phyloP scores from a whole-genome alignment of 306 rosid genomes.

The Begonia masoniana region DNA sequence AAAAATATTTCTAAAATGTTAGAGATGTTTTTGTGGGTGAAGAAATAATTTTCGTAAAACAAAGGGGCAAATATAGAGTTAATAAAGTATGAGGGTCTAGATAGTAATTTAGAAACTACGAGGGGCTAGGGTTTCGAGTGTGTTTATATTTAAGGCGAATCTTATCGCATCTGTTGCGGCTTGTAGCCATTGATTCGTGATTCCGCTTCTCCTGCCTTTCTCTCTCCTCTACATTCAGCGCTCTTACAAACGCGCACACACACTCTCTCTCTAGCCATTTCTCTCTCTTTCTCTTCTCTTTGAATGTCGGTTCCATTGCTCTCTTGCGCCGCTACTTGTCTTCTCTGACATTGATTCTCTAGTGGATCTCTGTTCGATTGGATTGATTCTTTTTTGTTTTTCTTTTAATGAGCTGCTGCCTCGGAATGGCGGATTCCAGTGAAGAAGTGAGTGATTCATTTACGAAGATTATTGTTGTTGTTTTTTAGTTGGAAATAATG shows the following conservation, averaged over 20 bases:
- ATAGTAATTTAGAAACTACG: slow-evolving; percentile 18
- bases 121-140: slow-evolving; percentile 66
- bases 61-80: too few species aligned
- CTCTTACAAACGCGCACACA: too few species aligned
- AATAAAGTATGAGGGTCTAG: too few species aligned
- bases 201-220: slow-evolving; percentile 12
- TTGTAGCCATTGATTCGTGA: slow-evolving; percentile 38
- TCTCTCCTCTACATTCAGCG: slow-evolving; percentile 3
- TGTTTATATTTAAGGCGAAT: slow-evolving; percentile 27
- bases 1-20: too few species aligned
- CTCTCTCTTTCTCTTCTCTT: slow-evolving; percentile 8
- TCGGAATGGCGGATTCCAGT: slow-evolving; percentile 53
- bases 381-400: not conserved
- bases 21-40: too few species aligned
- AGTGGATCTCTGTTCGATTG: not conserved
- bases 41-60: too few species aligned
- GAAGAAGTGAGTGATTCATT: slow-evolving; percentile 44
- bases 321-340: not conserved
- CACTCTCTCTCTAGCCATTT: not conserved
- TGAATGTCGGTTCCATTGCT: slow-evolving; percentile 9
- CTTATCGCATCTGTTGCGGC: slow-evolving; percentile 32
- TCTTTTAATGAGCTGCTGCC: not conserved
- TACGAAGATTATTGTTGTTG: not conserved
- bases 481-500: slow-evolving; percentile 17
- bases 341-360: too few species aligned